Evolutionary conservation across 768 basidiomycete genomes (phyloP), one percentile per base, ranked within the genome.

Genomic region (Mycena haematopus): DNA sequence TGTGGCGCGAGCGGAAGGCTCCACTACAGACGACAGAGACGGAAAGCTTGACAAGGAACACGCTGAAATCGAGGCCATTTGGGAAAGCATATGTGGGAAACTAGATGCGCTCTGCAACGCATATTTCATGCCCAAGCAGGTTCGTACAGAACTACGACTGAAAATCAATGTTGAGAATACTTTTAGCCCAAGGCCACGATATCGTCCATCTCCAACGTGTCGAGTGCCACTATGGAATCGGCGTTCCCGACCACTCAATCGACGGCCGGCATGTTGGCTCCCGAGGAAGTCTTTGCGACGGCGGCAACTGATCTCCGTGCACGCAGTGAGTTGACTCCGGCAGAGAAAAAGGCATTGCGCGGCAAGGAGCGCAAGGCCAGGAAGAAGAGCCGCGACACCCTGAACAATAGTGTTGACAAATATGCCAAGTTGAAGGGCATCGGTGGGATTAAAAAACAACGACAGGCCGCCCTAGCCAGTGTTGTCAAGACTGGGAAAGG

Each of bases 41-140:
- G 94, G 90, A 21, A 95, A 93, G 73, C 79, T 98, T 38, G 79
- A 83, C 71, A 91, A 92, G 71, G 93, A 97, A 73, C 96, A 98
- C 73, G 86, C 89, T 15, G 95, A 92, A 73, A 88, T 99, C 55
- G 88, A 91, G 58, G 78, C 80, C 52, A 68, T 89, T 11, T 99
- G 96, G 93, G 92, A 93, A 57, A 84, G 82, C 49, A 89, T 99
- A 36, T 93, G 89, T 60, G 79, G 84, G 47, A 97, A 96, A 72
- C 80, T 99, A 36, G 97, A 99, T 76, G 94, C 96, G 21, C 78
- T 99, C 36, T 93, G 92, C 73, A 99, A 98, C 72, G 89, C 95
- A 2, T 93, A 98, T 74, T 99, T 95, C 73, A 90, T 93, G 17
- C 97, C 96, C 1, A 98, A 98, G 75, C 87, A 88, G 73, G 96